phyloP scores from a whole-genome alignment of 2,329 filamentous ascomycete genomes.

The Microsporum ferrugineum region DNA sequence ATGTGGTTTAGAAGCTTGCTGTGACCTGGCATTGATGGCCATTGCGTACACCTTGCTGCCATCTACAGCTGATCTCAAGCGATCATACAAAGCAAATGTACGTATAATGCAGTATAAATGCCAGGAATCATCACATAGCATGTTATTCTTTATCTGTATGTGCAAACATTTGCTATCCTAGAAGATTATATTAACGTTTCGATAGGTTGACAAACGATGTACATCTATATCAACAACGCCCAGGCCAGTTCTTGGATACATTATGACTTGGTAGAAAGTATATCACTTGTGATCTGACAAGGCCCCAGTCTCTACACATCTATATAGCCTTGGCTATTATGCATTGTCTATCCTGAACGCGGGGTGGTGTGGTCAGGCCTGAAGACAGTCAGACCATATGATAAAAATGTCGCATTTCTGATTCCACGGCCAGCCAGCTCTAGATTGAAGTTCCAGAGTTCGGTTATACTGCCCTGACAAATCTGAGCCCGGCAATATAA shows the following conservation, averaged over 20 bases:
- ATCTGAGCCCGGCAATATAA: background rate
- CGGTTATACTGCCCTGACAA: background rate
- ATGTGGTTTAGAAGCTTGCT: background rate
- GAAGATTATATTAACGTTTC: too few species aligned
- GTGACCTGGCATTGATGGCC: background rate
- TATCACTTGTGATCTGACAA: background rate
- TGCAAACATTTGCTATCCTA: background rate
- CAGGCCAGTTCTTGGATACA: background rate
- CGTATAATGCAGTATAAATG: too few species aligned
- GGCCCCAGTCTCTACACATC: background rate
- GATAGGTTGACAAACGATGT: too few species aligned
- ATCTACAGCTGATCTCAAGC: background rate
- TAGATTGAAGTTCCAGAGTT: background rate
- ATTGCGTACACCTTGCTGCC: background rate
- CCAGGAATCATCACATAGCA: too few species aligned
- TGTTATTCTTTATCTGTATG: background rate
- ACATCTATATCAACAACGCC: background rate
- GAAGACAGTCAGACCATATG: background rate
- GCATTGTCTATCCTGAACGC: background rate
- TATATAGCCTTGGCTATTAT: background rate
- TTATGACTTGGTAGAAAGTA: background rate
- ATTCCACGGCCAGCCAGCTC: background rate
- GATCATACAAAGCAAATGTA: background rate
- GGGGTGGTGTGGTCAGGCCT: background rate
- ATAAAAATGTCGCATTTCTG: background rate